Base-by-base conservation (phyloP, 2,329 filamentous ascomycete genomes). In the Colletotrichum noveboracense region DNA sequence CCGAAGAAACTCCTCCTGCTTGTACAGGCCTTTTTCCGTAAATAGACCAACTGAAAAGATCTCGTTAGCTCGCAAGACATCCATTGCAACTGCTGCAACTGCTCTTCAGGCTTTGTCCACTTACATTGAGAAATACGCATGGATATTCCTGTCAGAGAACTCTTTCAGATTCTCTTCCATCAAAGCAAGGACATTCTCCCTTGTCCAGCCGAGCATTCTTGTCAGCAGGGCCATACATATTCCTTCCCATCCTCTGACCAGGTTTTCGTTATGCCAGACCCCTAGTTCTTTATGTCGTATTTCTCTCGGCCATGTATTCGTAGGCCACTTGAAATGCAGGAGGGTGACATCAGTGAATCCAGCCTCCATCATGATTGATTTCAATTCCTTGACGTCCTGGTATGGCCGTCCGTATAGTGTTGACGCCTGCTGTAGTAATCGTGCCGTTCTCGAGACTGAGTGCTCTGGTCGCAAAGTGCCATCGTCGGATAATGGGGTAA, bases 341-440 rank as follows among this genome's bases (percentile, higher is more conserved):
- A 90, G 87, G 0, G 81, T 82, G 1, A 92, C 86, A 69, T 91
- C 86, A 66, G 86, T 82, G 77, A 92, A 92, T 2, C 91, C 91
- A 0, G 87, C 89, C 18, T 88, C 87, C 13, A 83, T 80, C 79
- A 91, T 84, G 66, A 86, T 84, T 43, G 84, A 80, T 68, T 81
- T 82, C 34, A 84, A 83, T 0, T 71, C 43, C 1, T 78, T 76
- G 1, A 78, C 81, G 52, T 81, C 83, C 55, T 81, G 76, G 5
- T 80, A 77, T 3, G 81, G 77, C 3, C 84, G 80, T 3, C 81
- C 80, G 12, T 85, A 75, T 6, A 80, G 79, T 2, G 67, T 73
- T 1, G 82, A 81, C 1, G 82, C 80, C 58, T 85, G 78, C 1
- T 84, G 74, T 62, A 85, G 3, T 79, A 58, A n/a, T 74, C 58